phyloP scores from a whole-genome alignment of 75 land plant species.

The Selaginella moellendorffii region DNA sequence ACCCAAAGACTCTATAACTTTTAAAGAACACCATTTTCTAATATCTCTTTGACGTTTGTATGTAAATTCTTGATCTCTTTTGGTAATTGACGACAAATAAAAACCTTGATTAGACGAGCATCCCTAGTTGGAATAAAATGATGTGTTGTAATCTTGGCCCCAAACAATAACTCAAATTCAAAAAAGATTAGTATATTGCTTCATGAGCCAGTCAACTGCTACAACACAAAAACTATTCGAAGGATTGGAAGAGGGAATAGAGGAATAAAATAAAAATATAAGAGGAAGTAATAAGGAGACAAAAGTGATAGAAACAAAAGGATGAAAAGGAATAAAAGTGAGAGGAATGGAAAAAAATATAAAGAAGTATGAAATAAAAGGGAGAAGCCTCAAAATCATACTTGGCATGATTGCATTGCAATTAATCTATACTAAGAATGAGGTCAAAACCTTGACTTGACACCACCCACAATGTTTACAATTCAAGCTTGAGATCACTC shows the following conservation, averaged over 20 bases:
- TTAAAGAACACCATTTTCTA: neutral
- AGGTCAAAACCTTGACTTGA: neutral
- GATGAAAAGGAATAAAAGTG: neutral
- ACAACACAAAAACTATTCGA: neutral
- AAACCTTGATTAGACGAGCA: neutral
- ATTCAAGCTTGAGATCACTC: neutral
- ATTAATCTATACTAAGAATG: neutral
- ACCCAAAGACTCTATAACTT: neutral
- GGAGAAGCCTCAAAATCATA: neutral
- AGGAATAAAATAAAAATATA: neutral
- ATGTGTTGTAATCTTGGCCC: neutral
- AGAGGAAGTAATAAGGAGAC: neutral
- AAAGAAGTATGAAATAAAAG: neutral
- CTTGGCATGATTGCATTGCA: neutral
- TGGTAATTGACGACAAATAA: neutral
- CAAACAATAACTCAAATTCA: neutral
- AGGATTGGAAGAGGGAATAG: neutral
- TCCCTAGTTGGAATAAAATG: neutral
- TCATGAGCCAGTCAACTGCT: neutral
- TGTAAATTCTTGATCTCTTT: neutral
- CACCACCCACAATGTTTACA: neutral
- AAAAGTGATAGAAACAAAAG: neutral
- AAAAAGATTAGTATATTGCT: neutral
- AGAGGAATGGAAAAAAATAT: neutral
- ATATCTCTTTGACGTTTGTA: neutral